Conservation (phyloP, 495 filamentous ascomycete genomes). For the Chlorociboria aeruginascens region DNA sequence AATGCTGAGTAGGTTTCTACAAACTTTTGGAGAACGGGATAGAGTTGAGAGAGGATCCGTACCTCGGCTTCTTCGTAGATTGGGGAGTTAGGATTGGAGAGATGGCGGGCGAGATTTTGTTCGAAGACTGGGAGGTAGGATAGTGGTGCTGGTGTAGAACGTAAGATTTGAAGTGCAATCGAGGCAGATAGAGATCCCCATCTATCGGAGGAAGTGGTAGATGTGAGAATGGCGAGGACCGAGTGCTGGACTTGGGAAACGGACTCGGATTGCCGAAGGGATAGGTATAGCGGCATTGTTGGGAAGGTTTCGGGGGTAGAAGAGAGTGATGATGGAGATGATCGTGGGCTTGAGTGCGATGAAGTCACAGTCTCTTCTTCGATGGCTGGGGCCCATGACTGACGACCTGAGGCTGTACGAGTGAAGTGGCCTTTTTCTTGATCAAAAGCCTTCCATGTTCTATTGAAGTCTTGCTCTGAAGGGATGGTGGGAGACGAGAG, state of each 20-base stretch:
- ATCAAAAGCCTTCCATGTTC: background rate
- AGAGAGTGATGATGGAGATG: slow-evolving; percentile 21
- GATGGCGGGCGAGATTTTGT: slow-evolving; percentile 21
- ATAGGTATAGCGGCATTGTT: slow-evolving; percentile 16
- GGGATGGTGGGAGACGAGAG: slow-evolving; percentile 15
- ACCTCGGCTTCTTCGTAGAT: slow-evolving; percentile 16
- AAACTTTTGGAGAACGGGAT: slow-evolving; percentile 28
- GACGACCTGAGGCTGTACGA: background rate
- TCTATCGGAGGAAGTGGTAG: slow-evolving; percentile 7
- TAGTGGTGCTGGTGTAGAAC: slow-evolving; percentile 33
- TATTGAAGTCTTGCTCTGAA: slow-evolving; percentile 8
- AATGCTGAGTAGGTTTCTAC: slow-evolving; percentile 37
- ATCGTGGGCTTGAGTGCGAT: slow-evolving; percentile 11
- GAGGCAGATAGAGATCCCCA: slow-evolving; percentile 19
- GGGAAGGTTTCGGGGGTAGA: slow-evolving; percentile 19
- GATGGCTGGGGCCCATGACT: slow-evolving; percentile 9
- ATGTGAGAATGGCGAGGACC: slow-evolving; percentile 15
- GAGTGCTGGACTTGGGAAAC: slow-evolving; percentile 11
- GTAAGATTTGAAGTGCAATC: slow-evolving; percentile 39
- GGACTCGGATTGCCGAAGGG: slow-evolving; percentile 13
- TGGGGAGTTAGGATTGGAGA: slow-evolving; percentile 11
- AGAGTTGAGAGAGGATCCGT: slow-evolving; percentile 12
- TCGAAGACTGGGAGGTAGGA: slow-evolving; percentile 33
- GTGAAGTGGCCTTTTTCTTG: slow-evolving; percentile 8
- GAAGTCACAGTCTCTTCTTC: slow-evolving; percentile 7